phyloP scores from a whole-genome alignment of 371 early-diverging fungal genomes.

The Saksenaea vasiformis region DNA sequence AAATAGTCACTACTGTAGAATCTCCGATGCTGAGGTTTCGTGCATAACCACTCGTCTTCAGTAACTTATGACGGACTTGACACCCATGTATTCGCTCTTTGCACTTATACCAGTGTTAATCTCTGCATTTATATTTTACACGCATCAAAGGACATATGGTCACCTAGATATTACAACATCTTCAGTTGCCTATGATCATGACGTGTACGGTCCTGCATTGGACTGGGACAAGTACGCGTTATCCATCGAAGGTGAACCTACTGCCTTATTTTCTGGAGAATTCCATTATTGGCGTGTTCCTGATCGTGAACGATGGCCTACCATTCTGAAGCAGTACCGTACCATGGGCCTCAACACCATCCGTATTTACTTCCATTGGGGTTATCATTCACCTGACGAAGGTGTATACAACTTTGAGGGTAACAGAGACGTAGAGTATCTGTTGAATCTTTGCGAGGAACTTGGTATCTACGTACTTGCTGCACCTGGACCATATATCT shows the following conservation, averaged over 20 bases:
- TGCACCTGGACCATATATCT: conserved; percentile 89
- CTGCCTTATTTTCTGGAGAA: conserved; percentile 69
- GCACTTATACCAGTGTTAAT: conserved; percentile 40
- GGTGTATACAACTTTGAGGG: conserved; percentile 81
- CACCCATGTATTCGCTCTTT: conserved; percentile 41
- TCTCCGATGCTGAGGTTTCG: not conserved
- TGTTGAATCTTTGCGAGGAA: conserved; percentile 74
- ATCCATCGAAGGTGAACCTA: conserved; percentile 61
- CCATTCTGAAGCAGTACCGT: conserved; percentile 68
- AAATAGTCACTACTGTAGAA: not conserved
- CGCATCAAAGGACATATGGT: conserved; percentile 52
- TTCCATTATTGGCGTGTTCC: conserved; percentile 85
- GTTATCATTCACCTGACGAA: conserved; percentile 78
- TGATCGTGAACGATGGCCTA: conserved; percentile 59
- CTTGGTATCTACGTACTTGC: conserved; percentile 79
- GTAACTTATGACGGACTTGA: conserved; percentile 34
- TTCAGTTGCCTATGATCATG: conserved; percentile 61
- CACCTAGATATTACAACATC: conserved; percentile 52
- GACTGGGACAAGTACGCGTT: conserved; percentile 69
- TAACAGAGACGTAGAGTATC: conserved; percentile 73
- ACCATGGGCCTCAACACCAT: conserved; percentile 78
- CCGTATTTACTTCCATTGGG: conserved; percentile 93
- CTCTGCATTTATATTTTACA: conserved; percentile 36
- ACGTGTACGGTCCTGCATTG: conserved; percentile 50
- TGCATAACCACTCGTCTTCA: too few relatives aligned